Evolutionary conservation across 768 basidiomycete genomes (phyloP), one percentile per base, ranked within the genome.

Genomic region (Thelephora ganbajun): DNA sequence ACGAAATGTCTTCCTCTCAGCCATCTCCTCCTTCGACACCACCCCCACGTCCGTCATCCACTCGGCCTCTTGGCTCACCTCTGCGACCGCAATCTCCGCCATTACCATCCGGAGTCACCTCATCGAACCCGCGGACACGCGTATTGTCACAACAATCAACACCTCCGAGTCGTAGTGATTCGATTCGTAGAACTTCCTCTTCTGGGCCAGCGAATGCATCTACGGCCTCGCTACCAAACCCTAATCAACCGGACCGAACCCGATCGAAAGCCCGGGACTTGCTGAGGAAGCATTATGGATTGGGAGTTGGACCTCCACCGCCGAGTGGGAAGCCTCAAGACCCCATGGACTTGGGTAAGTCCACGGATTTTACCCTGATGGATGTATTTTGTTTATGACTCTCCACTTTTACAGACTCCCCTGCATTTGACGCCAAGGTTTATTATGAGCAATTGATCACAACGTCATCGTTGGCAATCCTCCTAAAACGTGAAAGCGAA

Each of bases 391-490:
- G 44, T 30, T 30, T 35, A 23, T 33, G 33, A 36, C 19, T 41
- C 19, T 43, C 6, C 19, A 3, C 12, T 4, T 3, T 12, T n/a
- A n/a, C 53, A 90, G 89, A 92, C 62, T 90, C 89, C 0, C 62
- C 77, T 16, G 78, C 76, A 6, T 92, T 92, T 57, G 84, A 92
- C 55, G 79, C 89, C 11, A 83, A 80, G 59, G 69, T 76, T 11
- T 92, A 90, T 54, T 92, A 91, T 53, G 83, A 88, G 54, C 85
- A 88, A 53, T 61, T 92, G 6, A 88, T 92, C 48, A 88, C 85
- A 0, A 86, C 85, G 0, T 76, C 84, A 2, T 80, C 84, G 5
- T 66, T 92, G 30, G 76, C 79, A 1, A 68, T 71, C 5, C 68
- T 96, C 5, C 66, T 96, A 11, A 87, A 80, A 63, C 71, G 73